Evolutionary conservation across 345 rosid species (phyloP).

Genomic region (Salix arbutifolia): DNA sequence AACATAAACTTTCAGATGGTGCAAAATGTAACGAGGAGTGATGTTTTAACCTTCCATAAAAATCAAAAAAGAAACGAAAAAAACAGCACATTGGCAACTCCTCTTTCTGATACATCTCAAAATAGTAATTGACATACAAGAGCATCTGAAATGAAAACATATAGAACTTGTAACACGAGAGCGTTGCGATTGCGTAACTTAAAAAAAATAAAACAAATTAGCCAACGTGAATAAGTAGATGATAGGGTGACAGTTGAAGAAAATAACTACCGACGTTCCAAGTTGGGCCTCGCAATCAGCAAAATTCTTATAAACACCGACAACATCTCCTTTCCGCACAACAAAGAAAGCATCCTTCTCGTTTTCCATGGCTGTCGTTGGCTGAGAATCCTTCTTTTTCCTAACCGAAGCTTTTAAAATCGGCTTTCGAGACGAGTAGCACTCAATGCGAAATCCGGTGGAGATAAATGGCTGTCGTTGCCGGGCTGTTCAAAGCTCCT

Average conservation of each 20-base stretch:
- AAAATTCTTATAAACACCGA: conserved; percentile 66
- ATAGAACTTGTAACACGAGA: neutral
- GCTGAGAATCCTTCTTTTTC: conserved; percentile 22
- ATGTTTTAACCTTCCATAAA: neutral
- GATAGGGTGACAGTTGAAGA: neutral
- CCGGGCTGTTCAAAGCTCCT: conserved; percentile 19
- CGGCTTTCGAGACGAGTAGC: conserved; percentile 43
- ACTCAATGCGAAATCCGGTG: conserved; percentile 36
- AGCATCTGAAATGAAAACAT: neutral
- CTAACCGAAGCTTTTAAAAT: conserved; percentile 21
- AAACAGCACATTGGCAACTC: neutral
- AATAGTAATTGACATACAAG: neutral
- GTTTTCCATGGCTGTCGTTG: conserved; percentile 27
- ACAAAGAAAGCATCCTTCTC: conserved; percentile 72
- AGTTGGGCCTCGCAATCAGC: conserved; percentile 76
- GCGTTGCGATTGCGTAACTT: neutral
- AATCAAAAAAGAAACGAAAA: neutral
- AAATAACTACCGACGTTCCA: conserved; percentile 63
- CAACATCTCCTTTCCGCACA: conserved; percentile 80
- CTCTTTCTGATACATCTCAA: neutral
- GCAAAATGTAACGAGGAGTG: neutral
- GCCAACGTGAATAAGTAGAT: neutral
- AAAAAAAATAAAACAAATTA: neutral
- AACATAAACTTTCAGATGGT: neutral
- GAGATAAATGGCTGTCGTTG: conserved; percentile 13